Percentiles rank a stretch among this genome's conserved stretches.
phyloP scores from a whole-genome alignment of 305 asterid genomes.

The Lippia alba region DNA sequence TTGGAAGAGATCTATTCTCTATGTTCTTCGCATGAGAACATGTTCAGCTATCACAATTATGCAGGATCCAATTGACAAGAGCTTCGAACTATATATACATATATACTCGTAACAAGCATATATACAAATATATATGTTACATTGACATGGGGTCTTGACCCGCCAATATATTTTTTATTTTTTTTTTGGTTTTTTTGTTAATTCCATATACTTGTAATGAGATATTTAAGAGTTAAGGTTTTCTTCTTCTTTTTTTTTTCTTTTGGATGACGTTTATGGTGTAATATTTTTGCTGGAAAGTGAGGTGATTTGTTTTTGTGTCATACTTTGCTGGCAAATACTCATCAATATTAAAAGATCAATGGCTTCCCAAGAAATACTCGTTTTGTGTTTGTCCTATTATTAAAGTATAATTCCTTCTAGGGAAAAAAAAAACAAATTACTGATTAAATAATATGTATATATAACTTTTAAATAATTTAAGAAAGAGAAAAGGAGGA shows the following conservation, averaged over 20 bases:
- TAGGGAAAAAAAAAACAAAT: no score
- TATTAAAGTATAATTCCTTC: no score
- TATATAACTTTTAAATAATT: background rate
- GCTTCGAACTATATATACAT: constrained; percentile 3
- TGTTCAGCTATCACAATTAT: constrained; percentile 37
- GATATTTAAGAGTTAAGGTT: constrained; percentile 27
- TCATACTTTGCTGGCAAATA: constrained; percentile 16
- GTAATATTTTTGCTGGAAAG: constrained; percentile 6
- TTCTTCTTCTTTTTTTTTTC: background rate
- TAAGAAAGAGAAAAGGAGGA: background rate
- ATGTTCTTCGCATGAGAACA: constrained; percentile 44
- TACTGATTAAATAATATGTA: no score
- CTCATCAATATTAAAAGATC: constrained; percentile 31
- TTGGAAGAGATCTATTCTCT: constrained; percentile 53
- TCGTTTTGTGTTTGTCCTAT: background rate
- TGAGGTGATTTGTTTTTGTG: constrained; percentile 11
- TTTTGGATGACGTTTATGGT: constrained; percentile 5
- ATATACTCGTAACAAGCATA: background rate
- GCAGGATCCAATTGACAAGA: constrained; percentile 33
- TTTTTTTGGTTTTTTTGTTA: background rate
- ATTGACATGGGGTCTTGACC: constrained; percentile 12
- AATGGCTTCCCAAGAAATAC: constrained; percentile 30
- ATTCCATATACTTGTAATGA: constrained; percentile 37
- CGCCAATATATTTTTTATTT: background rate
- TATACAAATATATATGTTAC: constrained; percentile 3